Base-by-base conservation (phyloP, 2,329 filamentous ascomycete genomes). In the Colletotrichum sp. region DNA sequence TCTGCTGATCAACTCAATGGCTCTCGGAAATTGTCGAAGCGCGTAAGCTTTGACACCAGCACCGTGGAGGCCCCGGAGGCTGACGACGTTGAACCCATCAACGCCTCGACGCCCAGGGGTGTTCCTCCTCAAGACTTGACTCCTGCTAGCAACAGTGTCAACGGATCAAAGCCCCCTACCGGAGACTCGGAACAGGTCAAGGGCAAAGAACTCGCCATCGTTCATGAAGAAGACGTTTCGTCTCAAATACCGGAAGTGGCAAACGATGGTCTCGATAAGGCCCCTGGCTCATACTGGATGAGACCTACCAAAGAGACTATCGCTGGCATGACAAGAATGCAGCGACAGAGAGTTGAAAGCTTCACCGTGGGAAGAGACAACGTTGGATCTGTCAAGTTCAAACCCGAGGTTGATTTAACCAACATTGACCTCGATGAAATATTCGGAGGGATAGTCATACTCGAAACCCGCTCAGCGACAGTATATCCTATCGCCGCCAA, bases 21-120 rank as follows among this genome's bases (percentile, higher is more conserved):
- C 77, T 82, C 85, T 36, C 87, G 89, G 68, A 93, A 93, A 80
- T 85, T 94, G 55, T 93, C 93, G 78, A 98, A 98, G 88, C 93
- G 94, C 69, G 97, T 99, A 68, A 98, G 96, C 86, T 99, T 98
- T 80, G 96, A 98, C 81, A 92, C 93, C 6, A 90, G 90, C 80
- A 89, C 88, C 36, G 84, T 88, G 28, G 88, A 88, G 48, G 70
- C 77, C 36, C 61, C 65, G 8, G 71, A 77, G 30, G 32, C 36
- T 12, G 76, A 69, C n/a, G 36, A 75, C 4, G 56, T 43, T 6
- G 75, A 77, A n/a, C 56, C n/a, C 36, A 66, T 30, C 22, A 43
- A 48, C 8, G 39, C 43, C 16, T 55, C 75, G n/a, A 69, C 65
- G 12, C 43, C 65, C 25, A 34, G 70, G 43, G 36, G 34, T n/a